Percentiles rank a stretch among this genome's conserved stretches.
Conservation (phyloP, 768 basidiomycete species). For the Omphalotus guepiniiformis region DNA sequence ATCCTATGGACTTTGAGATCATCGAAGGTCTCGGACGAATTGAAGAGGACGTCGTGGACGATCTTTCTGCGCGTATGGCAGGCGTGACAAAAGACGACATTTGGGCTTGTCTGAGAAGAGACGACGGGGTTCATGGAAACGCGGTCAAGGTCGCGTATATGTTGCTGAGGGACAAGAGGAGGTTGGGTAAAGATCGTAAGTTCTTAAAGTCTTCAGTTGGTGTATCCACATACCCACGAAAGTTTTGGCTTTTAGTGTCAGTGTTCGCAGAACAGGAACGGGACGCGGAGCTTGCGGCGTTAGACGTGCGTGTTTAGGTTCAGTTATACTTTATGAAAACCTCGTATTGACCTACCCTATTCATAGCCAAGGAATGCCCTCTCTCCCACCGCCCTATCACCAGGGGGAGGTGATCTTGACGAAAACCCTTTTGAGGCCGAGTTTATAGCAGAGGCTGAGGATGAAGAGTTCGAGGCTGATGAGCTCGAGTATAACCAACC, state of each 20-base stretch:
- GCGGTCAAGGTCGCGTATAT: conserved; percentile 96
- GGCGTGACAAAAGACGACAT: conserved; percentile 81
- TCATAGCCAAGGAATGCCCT: conserved; percentile 63
- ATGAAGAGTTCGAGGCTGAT: conserved; percentile 38
- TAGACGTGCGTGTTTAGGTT: conserved; percentile 59
- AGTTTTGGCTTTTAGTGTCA: conserved; percentile 46
- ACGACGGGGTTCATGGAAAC: conserved; percentile 85
- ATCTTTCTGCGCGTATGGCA: conserved; percentile 66
- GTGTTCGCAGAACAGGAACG: conserved; percentile 83
- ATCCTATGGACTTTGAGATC: conserved; percentile 68
- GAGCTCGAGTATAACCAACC: conserved; percentile 29
- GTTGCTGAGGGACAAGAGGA: conserved; percentile 83
- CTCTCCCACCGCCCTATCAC: conserved; percentile 63
- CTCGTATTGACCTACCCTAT: conserved; percentile 10
- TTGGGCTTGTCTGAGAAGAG: conserved; percentile 77
- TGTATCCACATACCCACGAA: conserved; percentile 9
- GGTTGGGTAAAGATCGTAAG: conserved; percentile 83
- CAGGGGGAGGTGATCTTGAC: conserved; percentile 51
- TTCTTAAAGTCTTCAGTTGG: conserved; percentile 13
- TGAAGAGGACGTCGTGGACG: conserved; percentile 87
- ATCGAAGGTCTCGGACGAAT: conserved; percentile 92
- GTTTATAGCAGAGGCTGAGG: conserved; percentile 50
- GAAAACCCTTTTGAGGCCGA: conserved; percentile 81
- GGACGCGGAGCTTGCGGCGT: conserved; percentile 71
- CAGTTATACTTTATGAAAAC: conserved; percentile 6